Percentiles rank a stretch among this genome's conserved stretches.
These are phyloP conservation scores for Fusarium fujikuroi DNA, from an alignment of 2,329 filamentous ascomycete genomes.

Conservation along the genomic window DNA sequence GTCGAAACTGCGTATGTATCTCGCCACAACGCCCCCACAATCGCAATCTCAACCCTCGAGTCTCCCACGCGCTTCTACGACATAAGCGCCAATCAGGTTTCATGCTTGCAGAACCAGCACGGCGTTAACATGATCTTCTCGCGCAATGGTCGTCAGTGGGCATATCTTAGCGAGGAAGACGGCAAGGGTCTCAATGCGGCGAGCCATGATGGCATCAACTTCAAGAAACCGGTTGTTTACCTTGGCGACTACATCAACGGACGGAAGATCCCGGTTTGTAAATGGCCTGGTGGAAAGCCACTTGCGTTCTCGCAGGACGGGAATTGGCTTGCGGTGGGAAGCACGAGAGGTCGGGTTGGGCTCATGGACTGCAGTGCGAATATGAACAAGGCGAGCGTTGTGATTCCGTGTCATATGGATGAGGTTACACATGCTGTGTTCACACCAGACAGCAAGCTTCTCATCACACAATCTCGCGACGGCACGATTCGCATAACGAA, in stretches of 20 bases:
- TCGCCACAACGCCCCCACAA: slow-evolving; percentile 29
- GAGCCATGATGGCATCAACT: slow-evolving; percentile 36
- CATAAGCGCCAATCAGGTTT: slow-evolving; percentile 34
- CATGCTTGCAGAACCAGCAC: slow-evolving; percentile 36
- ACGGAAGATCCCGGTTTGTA: slow-evolving; percentile 26
- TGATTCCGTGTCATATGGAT: slow-evolving; percentile 40
- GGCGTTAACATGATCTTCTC: slow-evolving; percentile 42
- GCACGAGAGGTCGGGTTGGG: slow-evolving; percentile 36
- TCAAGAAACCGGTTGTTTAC: slow-evolving; percentile 39
- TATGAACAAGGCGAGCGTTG: slow-evolving; percentile 23
- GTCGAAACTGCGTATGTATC: slow-evolving; percentile 36
- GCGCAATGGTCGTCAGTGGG: slow-evolving; percentile 37
- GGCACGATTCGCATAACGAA: slow-evolving; percentile 44
- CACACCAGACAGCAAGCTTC: slow-evolving; percentile 38
- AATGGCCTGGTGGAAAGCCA: slow-evolving; percentile 39
- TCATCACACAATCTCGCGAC: slow-evolving; percentile 44
- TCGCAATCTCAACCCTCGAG: slow-evolving; percentile 42
- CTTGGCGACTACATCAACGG: slow-evolving; percentile 42
- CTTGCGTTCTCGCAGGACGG: slow-evolving; percentile 42
- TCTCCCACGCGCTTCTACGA: slow-evolving; percentile 44
- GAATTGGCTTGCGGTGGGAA: slow-evolving; percentile 38
- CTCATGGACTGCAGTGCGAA: slow-evolving; percentile 36
- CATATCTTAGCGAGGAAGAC: slow-evolving; percentile 43
- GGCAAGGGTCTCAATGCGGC: slow-evolving; percentile 32
- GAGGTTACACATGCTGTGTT: slow-evolving; percentile 44